Base-by-base conservation (phyloP, 139 green algal genomes). In the Gonium pectorale region DNA sequence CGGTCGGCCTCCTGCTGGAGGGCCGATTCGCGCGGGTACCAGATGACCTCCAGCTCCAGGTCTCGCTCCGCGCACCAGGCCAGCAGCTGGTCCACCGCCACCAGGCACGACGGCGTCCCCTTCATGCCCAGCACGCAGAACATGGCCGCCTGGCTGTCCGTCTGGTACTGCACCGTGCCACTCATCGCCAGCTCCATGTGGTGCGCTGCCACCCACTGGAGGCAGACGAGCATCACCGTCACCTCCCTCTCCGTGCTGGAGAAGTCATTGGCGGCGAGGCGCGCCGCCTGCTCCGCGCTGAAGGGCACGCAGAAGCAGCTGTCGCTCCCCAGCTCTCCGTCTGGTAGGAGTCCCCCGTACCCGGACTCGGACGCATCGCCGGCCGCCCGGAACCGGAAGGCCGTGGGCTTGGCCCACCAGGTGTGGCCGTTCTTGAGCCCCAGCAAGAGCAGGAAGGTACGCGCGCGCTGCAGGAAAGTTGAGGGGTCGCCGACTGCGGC, bases 161-260 rank as follows among this genome's bases (percentile, higher is more conserved):
- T 62, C 11, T 62, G 44, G 69, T 62, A 78, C 43, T 54, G 43
- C 41, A 78, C 29, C 29, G 11, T 7, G 9, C 40, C 2, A 1
- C 35, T 9, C 7, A 13, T 5, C 29, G 60, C 7, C 29, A 78
- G 24, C 1, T 3, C 68, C 6, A 40, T 19, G 7, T 5, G 8
- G 7, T 59, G 15, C 8, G 5, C 7, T 29, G 26, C 8, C 27
- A 77, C 40, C 43, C 41, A 54, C 29, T 37, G 29, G 5, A 77
- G 7, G 2, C 27, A 38, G 9, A 26, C 2, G 7, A 21, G 1
- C 9, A 77, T 33, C 2, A 29, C 17, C 40, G 2, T 35, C 6
- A 60, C 27, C 68, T 77, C 68, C 4, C 68, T 38, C 27, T 41
- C 43, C 29, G 68, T 77, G 68, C 68, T 77, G 68, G 11, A 31